Evolutionary conservation across 306 rosid genomes (phyloP).

Genomic region (Erythrophleum fordii): DNA sequence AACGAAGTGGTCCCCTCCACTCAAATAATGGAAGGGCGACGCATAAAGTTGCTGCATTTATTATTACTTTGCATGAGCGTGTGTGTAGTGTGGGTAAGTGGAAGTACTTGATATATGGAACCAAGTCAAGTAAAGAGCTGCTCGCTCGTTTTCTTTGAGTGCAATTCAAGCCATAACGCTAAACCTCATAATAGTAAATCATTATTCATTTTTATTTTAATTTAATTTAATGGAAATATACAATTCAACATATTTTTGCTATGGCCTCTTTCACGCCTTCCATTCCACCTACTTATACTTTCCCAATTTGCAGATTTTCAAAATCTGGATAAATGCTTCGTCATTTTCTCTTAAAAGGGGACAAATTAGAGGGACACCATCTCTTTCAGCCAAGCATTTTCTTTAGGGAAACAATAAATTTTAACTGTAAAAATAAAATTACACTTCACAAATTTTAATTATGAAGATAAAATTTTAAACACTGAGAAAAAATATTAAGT

Average conservation of each 20-base stretch:
- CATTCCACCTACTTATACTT: no score
- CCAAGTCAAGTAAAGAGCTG: conserved; percentile 22
- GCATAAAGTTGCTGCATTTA: conserved; percentile 36
- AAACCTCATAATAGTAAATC: neutral
- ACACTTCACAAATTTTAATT: no score
- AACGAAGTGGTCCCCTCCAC: conserved; percentile 39
- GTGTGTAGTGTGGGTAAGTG: conserved; percentile 27
- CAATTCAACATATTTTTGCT: neutral
- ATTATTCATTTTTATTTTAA: neutral
- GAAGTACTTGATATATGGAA: neutral
- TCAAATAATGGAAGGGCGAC: conserved; percentile 19
- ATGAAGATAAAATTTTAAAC: no score
- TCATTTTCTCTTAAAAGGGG: no score
- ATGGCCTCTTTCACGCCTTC: no score
- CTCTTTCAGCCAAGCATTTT: no score
- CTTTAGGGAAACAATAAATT: no score
- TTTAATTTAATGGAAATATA: neutral
- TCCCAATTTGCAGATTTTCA: no score
- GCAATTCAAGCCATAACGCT: conserved; percentile 50
- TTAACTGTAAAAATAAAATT: no score
- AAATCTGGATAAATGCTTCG: no score
- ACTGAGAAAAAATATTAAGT: no score
- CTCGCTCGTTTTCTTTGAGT: conserved; percentile 54
- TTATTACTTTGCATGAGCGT: neutral
- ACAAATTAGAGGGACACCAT: no score